phyloP scores from a whole-genome alignment of 768 basidiomycete genomes.

The Boletus subcaerulescens region DNA sequence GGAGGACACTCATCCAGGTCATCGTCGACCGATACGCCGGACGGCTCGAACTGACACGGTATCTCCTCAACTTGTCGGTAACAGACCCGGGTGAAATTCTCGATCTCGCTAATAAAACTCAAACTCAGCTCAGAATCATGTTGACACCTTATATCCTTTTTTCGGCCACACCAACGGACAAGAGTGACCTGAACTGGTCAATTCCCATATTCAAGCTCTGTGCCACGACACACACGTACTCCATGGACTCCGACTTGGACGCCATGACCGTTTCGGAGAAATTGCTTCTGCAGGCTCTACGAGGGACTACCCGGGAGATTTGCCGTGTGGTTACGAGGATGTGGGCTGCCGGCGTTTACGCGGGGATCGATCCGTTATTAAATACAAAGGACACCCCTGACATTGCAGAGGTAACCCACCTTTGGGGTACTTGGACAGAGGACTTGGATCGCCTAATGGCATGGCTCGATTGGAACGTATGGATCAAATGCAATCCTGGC shows the following conservation, averaged over 20 bases:
- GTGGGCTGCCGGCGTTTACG: slow-evolving; percentile 42
- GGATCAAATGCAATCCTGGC: slow-evolving; percentile 46
- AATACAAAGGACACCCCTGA: slow-evolving; percentile 1
- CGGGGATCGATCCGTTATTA: slow-evolving; percentile 13
- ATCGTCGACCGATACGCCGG: slow-evolving; percentile 32
- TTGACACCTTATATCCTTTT: slow-evolving; percentile 29
- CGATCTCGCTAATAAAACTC: slow-evolving; percentile 10
- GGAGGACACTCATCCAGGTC: slow-evolving; percentile 29
- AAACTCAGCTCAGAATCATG: slow-evolving; percentile 27
- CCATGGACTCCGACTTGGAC: neutral
- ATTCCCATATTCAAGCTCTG: slow-evolving; percentile 30
- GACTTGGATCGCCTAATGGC: slow-evolving; percentile 38
- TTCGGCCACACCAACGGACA: slow-evolving; percentile 6
- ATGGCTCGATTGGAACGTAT: slow-evolving; percentile 54
- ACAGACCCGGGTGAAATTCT: slow-evolving; percentile 1
- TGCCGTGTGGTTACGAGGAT: slow-evolving; percentile 44
- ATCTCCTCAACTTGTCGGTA: slow-evolving; percentile 19
- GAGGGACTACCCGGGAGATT: slow-evolving; percentile 41
- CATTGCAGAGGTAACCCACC: neutral
- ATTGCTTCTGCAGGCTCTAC: slow-evolving; percentile 25
- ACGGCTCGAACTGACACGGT: slow-evolving; percentile 27
- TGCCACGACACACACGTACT: slow-evolving; percentile 25
- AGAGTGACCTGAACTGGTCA: slow-evolving; percentile 24
- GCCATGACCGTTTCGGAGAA: slow-evolving; percentile 29
- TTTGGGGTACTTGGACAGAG: slow-evolving; percentile 34